Evolutionary conservation across 2,329 filamentous ascomycete species (phyloP), one percentile per base, ranked within the genome.

Genomic region (Biscogniauxia marginata): DNA sequence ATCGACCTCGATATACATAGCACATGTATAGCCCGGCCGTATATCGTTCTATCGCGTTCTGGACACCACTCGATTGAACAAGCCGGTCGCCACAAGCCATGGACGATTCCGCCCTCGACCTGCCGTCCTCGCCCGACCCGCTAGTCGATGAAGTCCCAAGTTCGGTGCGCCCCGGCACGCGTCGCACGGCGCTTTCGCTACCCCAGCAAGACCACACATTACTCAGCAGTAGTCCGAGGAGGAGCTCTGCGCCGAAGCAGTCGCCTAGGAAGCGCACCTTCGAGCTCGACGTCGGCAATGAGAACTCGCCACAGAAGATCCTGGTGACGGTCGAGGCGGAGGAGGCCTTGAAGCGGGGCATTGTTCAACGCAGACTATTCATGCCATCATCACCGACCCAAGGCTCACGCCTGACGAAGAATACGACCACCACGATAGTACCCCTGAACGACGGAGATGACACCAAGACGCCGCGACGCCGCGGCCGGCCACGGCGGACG

Each of bases 231-330:
- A 74, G 76, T 47, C 70, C 72, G 18, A 72, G 76, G 11, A 68
- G 70, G 57, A 69, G 72, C 23, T 73, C 77, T 39, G 60, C 63
- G 23, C 43, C 59, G 57, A 72, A 20, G 18, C 66, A 66, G 16
- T 84, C 82, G 45, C 82, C 83, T 43, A 74, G 80, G 49, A 84
- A 83, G 71, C 81, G 79, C 65, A 83, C 74, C 46, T 84, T 84
- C 59, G 78, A 83, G 67, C 76, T 84, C 30, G 80, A 84, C 60
- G 79, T 82, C 22, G 81, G 82, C 48, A 73, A 79, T 62, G 73
- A 74, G 39, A 68, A 67, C 47, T 76, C 80, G 48, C 80, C 82
- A 2, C 80, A 84, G 67, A 77, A 75, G 55, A 73, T 85, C 46
- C 73, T 76, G 46, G 81, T 84, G 52, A 84, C 83, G 8, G 80